Conservation (phyloP, 139 green algal species). For the Choricystis sp. region DNA sequence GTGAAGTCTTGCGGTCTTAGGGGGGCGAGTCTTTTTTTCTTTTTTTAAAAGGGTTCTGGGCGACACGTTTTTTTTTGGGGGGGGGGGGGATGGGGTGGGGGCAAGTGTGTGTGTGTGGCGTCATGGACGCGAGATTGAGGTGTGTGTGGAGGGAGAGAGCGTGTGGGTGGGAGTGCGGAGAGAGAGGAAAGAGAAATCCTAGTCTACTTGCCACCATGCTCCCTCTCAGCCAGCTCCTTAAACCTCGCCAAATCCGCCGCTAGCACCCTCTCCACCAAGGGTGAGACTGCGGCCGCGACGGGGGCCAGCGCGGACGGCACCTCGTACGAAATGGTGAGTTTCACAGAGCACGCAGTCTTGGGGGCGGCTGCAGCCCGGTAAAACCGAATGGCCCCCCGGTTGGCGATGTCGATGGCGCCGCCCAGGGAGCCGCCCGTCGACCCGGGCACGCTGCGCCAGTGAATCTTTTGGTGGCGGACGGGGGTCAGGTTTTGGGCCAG, state of each 20-base stretch:
- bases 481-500: conserved; percentile 64
- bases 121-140: too few species aligned
- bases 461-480: conserved; percentile 65
- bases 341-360: conserved; percentile 42
- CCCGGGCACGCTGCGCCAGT: conserved; percentile 69
- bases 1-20: too few species aligned
- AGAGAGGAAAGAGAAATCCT: too few species aligned
- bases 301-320: conserved; percentile 55
- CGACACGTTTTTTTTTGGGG: too few species aligned
- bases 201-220: neutral
- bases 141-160: too few species aligned
- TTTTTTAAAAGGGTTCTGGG: too few species aligned
- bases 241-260: conserved; percentile 58
- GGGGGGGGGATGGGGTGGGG: too few species aligned
- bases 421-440: conserved; percentile 24
- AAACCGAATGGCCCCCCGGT: conserved; percentile 48
- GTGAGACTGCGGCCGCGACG: conserved; percentile 58
- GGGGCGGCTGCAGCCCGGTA: conserved; percentile 13
- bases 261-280: conserved; percentile 70
- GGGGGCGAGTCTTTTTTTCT: too few species aligned
- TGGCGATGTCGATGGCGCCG: conserved; percentile 37
- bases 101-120: too few species aligned
- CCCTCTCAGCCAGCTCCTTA: conserved; percentile 3
- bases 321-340: conserved; percentile 75
- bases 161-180: too few species aligned